Percentiles rank a stretch among this genome's conserved stretches.
Conservation (phyloP, 441 rosid species). For the Jatropha podagrica region DNA sequence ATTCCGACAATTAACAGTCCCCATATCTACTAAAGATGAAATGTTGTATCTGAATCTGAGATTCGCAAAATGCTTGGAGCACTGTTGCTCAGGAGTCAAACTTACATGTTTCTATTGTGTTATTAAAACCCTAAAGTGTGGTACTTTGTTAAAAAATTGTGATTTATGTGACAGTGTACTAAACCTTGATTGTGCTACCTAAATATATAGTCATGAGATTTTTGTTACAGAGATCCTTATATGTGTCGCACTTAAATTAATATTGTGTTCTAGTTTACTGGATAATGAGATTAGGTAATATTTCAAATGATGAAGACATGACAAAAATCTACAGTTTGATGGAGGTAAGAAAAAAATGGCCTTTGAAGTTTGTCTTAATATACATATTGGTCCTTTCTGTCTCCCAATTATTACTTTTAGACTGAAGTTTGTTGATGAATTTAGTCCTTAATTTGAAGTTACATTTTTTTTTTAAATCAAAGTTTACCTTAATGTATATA, state of each 20-base stretch:
- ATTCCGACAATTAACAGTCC: conserved; percentile 26
- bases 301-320: neutral
- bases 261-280: neutral
- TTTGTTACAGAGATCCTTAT: neutral
- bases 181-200: neutral
- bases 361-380: too few relatives aligned
- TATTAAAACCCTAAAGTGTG: neutral
- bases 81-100: conserved; percentile 9
- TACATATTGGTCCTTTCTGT: too few relatives aligned
- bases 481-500: too few relatives aligned
- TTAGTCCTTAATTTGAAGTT: too few relatives aligned
- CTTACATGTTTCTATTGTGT: conserved; percentile 20
- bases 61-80: conserved; percentile 16
- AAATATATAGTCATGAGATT: neutral
- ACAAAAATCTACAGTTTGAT: conserved; percentile 1
- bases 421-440: too few relatives aligned
- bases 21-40: conserved; percentile 12
- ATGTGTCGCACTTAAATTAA: too few relatives aligned
- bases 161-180: conserved; percentile 7
- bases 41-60: conserved; percentile 13
- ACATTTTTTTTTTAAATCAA: too few relatives aligned
- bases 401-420: too few relatives aligned
- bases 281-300: too few relatives aligned
- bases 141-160: conserved; percentile 6
- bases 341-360: too few relatives aligned